Percentiles rank a stretch among this genome's conserved stretches.
Conservation (phyloP, 2,329 filamentous ascomycete genomes). For the Exophiala calicioides region DNA sequence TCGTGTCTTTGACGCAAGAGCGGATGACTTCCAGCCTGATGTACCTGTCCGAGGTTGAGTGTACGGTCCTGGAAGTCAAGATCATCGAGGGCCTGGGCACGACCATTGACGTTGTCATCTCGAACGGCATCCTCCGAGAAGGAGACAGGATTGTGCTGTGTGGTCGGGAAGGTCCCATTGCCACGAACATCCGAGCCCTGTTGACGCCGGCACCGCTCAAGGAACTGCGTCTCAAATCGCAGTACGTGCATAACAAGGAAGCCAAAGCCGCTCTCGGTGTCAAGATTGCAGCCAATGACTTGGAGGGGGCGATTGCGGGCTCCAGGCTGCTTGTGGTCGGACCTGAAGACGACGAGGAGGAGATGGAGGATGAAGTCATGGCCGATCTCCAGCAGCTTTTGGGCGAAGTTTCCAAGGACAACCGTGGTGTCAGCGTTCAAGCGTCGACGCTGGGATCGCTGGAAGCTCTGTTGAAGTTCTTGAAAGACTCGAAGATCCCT, state of each 20-base stretch:
- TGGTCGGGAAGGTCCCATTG: slow-evolving; percentile 93
- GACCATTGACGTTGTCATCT: slow-evolving; percentile 95
- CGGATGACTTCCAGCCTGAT: slow-evolving; percentile 96
- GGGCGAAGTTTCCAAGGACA: slow-evolving; percentile 85
- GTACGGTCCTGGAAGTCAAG: slow-evolving; percentile 97
- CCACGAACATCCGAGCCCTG: slow-evolving; percentile 91
- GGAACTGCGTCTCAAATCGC: slow-evolving; percentile 90
- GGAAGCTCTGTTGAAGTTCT: slow-evolving; percentile 93
- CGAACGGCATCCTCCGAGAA: slow-evolving; percentile 91
- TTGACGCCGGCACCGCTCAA: slow-evolving; percentile 90
- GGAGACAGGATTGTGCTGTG: slow-evolving; percentile 94
- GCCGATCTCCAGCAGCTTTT: slow-evolving; percentile 88
- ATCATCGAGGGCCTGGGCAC: slow-evolving; percentile 98
- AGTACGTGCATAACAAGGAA: slow-evolving; percentile 98
- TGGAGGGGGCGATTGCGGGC: slow-evolving; percentile 94
- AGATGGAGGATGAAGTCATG: slow-evolving; percentile 95
- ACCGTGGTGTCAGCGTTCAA: slow-evolving; percentile 93
- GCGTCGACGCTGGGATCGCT: slow-evolving; percentile 96
- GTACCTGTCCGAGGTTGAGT: slow-evolving; percentile 97
- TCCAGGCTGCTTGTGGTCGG: slow-evolving; percentile 93
- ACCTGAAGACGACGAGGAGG: slow-evolving; percentile 93
- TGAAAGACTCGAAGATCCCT: slow-evolving; percentile 93
- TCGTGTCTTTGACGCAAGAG: slow-evolving; percentile 89
- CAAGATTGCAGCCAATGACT: slow-evolving; percentile 94
- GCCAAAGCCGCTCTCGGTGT: slow-evolving; percentile 98